Evolutionary conservation across 2,329 filamentous ascomycete species (phyloP).

Genomic region (Ilyonectria destructans): DNA sequence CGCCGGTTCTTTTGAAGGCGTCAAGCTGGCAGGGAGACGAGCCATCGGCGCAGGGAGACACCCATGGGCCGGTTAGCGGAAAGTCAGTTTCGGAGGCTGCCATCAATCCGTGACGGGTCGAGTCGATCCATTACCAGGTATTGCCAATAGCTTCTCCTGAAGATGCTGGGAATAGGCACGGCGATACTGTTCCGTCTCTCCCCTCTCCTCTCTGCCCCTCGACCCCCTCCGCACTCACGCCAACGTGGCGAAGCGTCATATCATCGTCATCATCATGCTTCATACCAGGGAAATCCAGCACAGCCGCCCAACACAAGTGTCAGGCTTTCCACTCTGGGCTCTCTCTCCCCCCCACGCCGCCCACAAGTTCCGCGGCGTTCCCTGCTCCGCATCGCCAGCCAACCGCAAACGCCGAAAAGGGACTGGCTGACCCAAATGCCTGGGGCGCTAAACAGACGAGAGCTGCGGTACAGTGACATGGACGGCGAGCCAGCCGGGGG

Average conservation of each 20-base stretch:
- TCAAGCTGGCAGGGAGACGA: constrained; percentile 2
- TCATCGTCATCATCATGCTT: constrained; percentile 15
- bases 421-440: constrained; percentile 30
- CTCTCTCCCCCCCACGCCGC: constrained; percentile 20
- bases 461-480: neutral
- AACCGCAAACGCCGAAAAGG: constrained; percentile 22
- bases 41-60: neutral
- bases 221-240: neutral
- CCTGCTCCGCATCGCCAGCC: constrained; percentile 3
- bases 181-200: neutral
- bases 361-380: constrained; percentile 13
- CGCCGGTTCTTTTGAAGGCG: constrained; percentile 13
- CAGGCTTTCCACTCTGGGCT: neutral
- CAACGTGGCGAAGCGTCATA: constrained; percentile 25
- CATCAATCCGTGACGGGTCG: constrained; percentile 1
- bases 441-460: constrained; percentile 21
- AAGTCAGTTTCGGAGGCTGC: constrained; percentile 16
- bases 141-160: constrained; percentile 20
- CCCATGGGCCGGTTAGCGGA: constrained; percentile 20
- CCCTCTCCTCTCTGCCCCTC: neutral
- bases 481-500: neutral
- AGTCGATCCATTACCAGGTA: constrained; percentile 17
- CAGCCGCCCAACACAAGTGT: neutral
- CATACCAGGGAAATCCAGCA: neutral
- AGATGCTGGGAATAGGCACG: constrained; percentile 13